Base-by-base conservation (phyloP, 2,329 filamentous ascomycete species). In the Fusarium pseudoanthophilum region DNA sequence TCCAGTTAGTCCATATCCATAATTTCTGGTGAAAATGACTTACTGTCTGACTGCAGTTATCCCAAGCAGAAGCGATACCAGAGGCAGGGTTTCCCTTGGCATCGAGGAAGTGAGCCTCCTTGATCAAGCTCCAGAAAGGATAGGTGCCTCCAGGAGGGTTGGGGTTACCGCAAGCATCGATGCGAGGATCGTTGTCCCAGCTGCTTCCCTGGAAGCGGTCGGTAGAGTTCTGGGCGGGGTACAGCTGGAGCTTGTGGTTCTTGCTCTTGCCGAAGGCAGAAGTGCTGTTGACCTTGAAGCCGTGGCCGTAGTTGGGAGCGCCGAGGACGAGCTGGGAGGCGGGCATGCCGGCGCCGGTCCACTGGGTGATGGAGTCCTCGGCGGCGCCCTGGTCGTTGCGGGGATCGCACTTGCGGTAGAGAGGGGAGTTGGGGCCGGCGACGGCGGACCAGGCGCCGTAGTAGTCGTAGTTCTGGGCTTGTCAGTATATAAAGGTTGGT, bases 121-220 rank as follows among this genome's bases (percentile, higher is more conserved):
- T 60, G 34, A 76, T 75, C 60, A 76, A 57, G n/a, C 74, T 76
- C 74, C 74, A 76, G 55, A 73, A 64, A 3, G 72, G 52, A 15
- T 76, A 76, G 2, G 74, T 76, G 5, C 65, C 74, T 6, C 72
- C 67, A 3, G 72, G 72, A 13, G 71, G 74, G 5, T n/a, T 28
- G 2, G 74, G 14, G 49, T 71, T 71, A 16, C 74, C 74, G 3
- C 74, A 76, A 34, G 37, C 42, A 24, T 76, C 74, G 14, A 75
- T 11, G 3, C 9, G n/a, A 15, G 69, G 52, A 15, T 76, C 74
- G 1, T 55, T 45, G 39, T 76, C 74, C 74, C 74, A 76, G 51
- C 69, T 75, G 40, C 74, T 72, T 4, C 74, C 74, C 26, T 76
- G 74, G 63, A 76, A 76, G 30, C 74, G 74, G 3, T 75, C 56